Evolutionary conservation across 306 rosid species (phyloP).

Genomic region (Vigna nakashimae): DNA sequence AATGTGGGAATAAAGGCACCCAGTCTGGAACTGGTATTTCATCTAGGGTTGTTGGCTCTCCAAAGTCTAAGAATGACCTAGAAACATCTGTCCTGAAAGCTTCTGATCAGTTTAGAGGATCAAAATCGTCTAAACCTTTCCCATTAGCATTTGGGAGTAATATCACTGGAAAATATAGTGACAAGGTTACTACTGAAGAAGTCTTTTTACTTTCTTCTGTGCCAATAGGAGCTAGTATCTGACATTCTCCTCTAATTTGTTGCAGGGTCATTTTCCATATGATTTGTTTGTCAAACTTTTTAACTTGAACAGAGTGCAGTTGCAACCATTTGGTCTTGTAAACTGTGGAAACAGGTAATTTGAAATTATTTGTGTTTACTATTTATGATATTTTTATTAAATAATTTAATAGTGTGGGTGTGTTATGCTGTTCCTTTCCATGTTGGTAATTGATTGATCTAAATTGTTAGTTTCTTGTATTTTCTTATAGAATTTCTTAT

Average conservation of each 20-base stretch:
- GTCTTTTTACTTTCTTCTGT: constrained; percentile 9
- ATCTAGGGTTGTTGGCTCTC: constrained; percentile 54
- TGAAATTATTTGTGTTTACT: neutral
- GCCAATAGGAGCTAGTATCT: constrained; percentile 23
- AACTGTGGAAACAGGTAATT: constrained; percentile 92
- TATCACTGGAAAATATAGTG: constrained; percentile 60
- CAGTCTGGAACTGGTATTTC: constrained; percentile 55
- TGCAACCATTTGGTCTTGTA: constrained; percentile 79
- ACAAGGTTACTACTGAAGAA: constrained; percentile 61
- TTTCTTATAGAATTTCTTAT: constrained; percentile 20
- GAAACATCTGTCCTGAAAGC: constrained; percentile 66
- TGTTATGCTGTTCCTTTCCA: neutral
- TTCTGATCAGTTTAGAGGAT: constrained; percentile 72
- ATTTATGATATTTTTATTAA: neutral
- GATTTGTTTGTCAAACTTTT: constrained; percentile 81
- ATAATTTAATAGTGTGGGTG: neutral
- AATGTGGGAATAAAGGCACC: constrained; percentile 46
- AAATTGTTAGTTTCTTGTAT: constrained; percentile 12
- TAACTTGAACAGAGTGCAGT: constrained; percentile 72
- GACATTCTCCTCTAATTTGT: constrained; percentile 32
- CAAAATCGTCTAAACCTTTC: constrained; percentile 58
- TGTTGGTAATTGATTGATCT: neutral
- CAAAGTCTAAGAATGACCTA: constrained; percentile 60
- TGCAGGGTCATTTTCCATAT: constrained; percentile 81
- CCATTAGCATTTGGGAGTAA: constrained; percentile 54